Evolutionary conservation across 192 early-diverging fungal genomes (phyloP).

Genomic region (Coemansia sp.): DNA sequence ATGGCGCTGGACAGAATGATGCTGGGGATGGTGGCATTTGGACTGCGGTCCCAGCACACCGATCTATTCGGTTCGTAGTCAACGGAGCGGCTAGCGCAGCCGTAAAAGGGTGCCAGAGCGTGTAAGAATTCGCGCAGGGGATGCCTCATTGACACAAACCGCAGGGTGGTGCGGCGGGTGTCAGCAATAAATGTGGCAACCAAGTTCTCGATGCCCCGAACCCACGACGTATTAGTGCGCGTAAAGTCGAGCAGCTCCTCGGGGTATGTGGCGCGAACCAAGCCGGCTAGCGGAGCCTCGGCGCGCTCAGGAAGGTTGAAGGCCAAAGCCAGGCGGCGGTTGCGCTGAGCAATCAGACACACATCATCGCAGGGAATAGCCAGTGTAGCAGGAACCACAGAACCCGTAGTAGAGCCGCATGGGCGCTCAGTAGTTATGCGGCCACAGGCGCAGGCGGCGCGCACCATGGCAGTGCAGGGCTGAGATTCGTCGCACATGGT

Average conservation of each 20-base stretch:
- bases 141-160: conserved; percentile 70
- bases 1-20: conserved; percentile 31
- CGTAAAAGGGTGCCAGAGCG: conserved; percentile 72
- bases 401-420: conserved; percentile 65
- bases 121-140: conserved; percentile 70
- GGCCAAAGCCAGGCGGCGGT: conserved; percentile 76
- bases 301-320: conserved; percentile 63
- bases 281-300: conserved; percentile 36
- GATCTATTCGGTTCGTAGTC: conserved; percentile 78
- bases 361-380: conserved; percentile 76
- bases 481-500: conserved; percentile 72
- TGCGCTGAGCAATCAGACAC: conserved; percentile 78
- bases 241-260: conserved; percentile 72
- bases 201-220: conserved; percentile 65
- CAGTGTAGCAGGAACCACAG: conserved; percentile 39
- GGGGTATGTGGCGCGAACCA: conserved; percentile 54
- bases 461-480: conserved; percentile 57
- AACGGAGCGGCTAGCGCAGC: conserved; percentile 68
- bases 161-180: conserved; percentile 48
- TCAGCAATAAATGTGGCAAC: conserved; percentile 71
- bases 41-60: conserved; percentile 55
- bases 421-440: conserved; percentile 57
- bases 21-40: conserved; percentile 35
- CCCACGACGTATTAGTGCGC: conserved; percentile 60
- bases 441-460: conserved; percentile 76